Conservation (phyloP, 345 rosid genomes). For the Citrus glauca region DNA sequence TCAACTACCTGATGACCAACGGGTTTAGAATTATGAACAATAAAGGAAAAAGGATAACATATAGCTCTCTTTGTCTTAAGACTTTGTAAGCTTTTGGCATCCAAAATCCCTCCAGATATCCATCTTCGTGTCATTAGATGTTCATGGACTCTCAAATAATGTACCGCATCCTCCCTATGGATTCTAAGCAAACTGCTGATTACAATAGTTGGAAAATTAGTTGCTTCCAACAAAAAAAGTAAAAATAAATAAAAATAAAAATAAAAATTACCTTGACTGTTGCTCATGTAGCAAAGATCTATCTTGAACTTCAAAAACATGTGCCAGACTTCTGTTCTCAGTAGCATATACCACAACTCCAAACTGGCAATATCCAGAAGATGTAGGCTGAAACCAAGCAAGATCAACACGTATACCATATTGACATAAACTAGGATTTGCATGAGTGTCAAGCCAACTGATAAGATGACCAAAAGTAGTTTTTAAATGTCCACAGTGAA, state of each 20-base stretch:
- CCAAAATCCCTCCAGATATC: constrained; percentile 61
- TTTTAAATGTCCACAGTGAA: constrained; percentile 61
- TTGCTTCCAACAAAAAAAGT: neutral
- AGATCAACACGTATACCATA: constrained; percentile 63
- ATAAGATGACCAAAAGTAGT: constrained; percentile 59
- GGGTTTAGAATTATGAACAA: constrained; percentile 71
- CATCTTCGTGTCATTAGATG: constrained; percentile 29
- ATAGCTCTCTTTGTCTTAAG: constrained; percentile 53
- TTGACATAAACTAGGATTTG: constrained; percentile 65
- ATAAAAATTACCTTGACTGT: constrained; percentile 42
- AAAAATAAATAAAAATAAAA: neutral
- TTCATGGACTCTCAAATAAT: constrained; percentile 26
- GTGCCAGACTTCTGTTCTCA: constrained; percentile 28
- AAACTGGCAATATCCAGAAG: constrained; percentile 76
- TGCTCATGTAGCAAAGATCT: constrained; percentile 29
- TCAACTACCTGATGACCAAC: constrained; percentile 82
- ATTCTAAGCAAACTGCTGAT: constrained; percentile 35
- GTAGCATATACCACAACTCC: constrained; percentile 55
- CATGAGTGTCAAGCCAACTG: constrained; percentile 94
- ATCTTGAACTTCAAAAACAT: constrained; percentile 26
- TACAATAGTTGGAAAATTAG: neutral
- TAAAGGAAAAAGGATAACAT: constrained; percentile 51
- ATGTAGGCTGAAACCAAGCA: constrained; percentile 81
- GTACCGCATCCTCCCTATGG: constrained; percentile 21
- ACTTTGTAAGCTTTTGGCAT: constrained; percentile 58